phyloP scores from a whole-genome alignment of 1,284 basidiomycete species.

The Xerocomus cyaneibrunnescens region DNA sequence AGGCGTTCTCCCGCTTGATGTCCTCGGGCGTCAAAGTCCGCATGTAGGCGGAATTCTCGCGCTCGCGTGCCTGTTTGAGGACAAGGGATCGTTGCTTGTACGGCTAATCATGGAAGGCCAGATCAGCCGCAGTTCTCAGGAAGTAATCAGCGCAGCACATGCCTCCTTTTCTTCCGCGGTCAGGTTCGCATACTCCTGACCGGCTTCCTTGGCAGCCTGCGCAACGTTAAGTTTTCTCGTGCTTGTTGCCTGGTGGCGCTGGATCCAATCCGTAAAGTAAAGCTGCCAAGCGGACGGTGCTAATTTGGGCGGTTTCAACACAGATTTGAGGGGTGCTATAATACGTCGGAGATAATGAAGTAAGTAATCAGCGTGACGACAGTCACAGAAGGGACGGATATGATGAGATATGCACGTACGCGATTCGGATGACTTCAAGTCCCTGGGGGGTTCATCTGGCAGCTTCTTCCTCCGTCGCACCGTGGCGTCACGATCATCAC shows the following conservation, averaged over 20 bases:
- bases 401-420: conserved; percentile 31
- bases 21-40: conserved; percentile 90
- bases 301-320: conserved; percentile 86
- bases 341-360: conserved; percentile 21
- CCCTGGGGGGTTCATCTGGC: conserved; percentile 43
- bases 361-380: conserved; percentile 25
- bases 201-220: conserved; percentile 93
- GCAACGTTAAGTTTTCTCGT: conserved; percentile 91
- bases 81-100: conserved; percentile 81
- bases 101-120: conserved; percentile 49
- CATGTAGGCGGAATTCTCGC: conserved; percentile 84
- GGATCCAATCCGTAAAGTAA: conserved; percentile 95
- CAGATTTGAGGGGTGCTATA: conserved; percentile 59
- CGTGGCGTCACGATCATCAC: conserved; percentile 69
- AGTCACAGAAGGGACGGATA: conserved; percentile 33
- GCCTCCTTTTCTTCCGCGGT: conserved; percentile 82
- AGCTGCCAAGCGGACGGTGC: conserved; percentile 96
- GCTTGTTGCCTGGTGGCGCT: conserved; percentile 79
- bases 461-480: conserved; percentile 62
- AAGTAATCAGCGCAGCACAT: conserved; percentile 30
- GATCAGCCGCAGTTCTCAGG: conserved; percentile 34
- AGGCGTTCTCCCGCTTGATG: conserved; percentile 91
- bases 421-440: conserved; percentile 33
- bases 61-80: conserved; percentile 82
- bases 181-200: conserved; percentile 84